These are phyloP conservation scores for Neurospora tetraspora DNA, from an alignment of 495 filamentous ascomycete species.

Conservation along the genomic window DNA sequence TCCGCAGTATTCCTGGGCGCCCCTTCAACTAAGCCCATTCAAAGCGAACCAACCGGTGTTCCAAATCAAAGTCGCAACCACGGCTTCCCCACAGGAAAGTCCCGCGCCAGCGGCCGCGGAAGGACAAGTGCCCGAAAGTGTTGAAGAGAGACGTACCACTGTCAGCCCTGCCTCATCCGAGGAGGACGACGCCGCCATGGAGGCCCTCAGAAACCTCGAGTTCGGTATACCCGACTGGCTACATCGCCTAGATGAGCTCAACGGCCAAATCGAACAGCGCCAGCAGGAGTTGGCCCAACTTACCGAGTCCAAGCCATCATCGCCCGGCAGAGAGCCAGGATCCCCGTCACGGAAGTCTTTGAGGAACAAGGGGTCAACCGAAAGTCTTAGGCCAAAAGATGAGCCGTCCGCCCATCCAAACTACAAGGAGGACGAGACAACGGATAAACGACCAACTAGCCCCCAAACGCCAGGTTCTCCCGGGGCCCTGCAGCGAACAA, in stretches of 20 bases:
- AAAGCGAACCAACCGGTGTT: background rate
- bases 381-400: slow-evolving; percentile 48
- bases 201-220: slow-evolving; percentile 54
- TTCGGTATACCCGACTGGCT: slow-evolving; percentile 60
- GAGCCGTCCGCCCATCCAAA: slow-evolving; percentile 27
- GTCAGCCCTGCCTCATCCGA: slow-evolving; percentile 1
- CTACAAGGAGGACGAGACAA: slow-evolving; percentile 9
- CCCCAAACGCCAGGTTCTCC: slow-evolving; percentile 20
- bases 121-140: background rate
- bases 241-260: slow-evolving; percentile 55
- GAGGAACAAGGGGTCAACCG: slow-evolving; percentile 53
- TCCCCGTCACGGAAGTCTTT: slow-evolving; percentile 31
- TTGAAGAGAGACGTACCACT: background rate
- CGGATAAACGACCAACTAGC: slow-evolving; percentile 6
- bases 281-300: slow-evolving; percentile 54
- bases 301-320: slow-evolving; percentile 22
- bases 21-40: background rate
- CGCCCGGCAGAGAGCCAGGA: slow-evolving; percentile 11
- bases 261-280: slow-evolving; percentile 55
- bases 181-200: slow-evolving; percentile 39
- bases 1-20: background rate
- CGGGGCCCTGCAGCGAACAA: slow-evolving; percentile 39
- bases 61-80: background rate
- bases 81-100: background rate
- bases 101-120: background rate